Percentiles rank a stretch among this genome's conserved stretches.
Conservation (phyloP, 805 yeast genomes). For the Danielia reshetovae region DNA sequence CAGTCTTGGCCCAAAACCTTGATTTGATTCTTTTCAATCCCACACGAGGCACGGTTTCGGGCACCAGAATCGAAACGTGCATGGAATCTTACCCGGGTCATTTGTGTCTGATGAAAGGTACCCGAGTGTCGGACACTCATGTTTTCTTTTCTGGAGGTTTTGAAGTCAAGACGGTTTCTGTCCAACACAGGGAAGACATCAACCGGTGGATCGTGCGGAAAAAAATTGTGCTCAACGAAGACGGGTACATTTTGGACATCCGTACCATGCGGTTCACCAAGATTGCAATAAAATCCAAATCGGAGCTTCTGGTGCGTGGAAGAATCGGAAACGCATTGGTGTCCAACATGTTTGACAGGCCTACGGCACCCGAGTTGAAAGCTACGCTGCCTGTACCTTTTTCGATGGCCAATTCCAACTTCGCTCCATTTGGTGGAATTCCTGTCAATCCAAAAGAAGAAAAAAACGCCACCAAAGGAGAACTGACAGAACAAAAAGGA, state of each 20-base stretch:
- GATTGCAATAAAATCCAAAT: constrained; percentile 24
- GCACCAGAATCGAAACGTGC: constrained; percentile 16
- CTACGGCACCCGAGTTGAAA: neutral
- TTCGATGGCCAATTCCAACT: too few relatives aligned
- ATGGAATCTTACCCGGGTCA: constrained; percentile 44
- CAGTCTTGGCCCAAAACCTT: constrained; percentile 38
- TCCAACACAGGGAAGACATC: constrained; percentile 17
- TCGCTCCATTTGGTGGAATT: too few relatives aligned
- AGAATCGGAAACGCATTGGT: constrained; percentile 32
- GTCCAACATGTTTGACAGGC: constrained; percentile 18
- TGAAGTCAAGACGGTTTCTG: constrained; percentile 29
- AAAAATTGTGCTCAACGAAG: constrained; percentile 45
- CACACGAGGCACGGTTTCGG: constrained; percentile 27
- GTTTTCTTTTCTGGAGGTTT: constrained; percentile 71
- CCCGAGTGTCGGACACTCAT: constrained; percentile 52
- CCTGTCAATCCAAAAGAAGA: too few relatives aligned
- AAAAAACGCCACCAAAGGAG: too few relatives aligned
- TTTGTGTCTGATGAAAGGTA: constrained; percentile 44
- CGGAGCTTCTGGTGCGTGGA: constrained; percentile 19
- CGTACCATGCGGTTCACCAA: constrained; percentile 46
- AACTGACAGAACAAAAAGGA: too few relatives aligned
- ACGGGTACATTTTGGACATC: constrained; percentile 58
- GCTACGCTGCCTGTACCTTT: neutral
- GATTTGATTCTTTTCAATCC: constrained; percentile 27
- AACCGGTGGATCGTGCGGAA: constrained; percentile 39